Conservation (phyloP, 78 protist species). For the slime mould (Dictyostelium discoideum) region dicty_2.7 NC_007089.4:1002501-1003000, state of each 20-base stretch:
- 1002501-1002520: constrained; percentile 44
- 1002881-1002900: too few relatives aligned
- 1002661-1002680: constrained; percentile 13
- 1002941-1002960: not conserved
- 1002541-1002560: constrained; percentile 41
- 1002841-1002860: constrained; percentile 8
- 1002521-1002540: constrained; percentile 48
- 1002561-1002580: constrained; percentile 57
- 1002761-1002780: not conserved
- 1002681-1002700: constrained; percentile 27
- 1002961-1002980: not conserved
- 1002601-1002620: constrained; percentile 53
- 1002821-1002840: not conserved
- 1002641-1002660: constrained; percentile 23
- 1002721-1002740: constrained; percentile 32
- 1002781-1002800: not conserved
- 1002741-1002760: not conserved
- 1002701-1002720: constrained; percentile 20
- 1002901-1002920: not conserved
- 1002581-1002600: constrained; percentile 61
- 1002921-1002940: not conserved
- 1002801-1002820: not conserved
- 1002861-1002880: not conserved
- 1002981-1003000: constrained; percentile 15
- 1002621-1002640: constrained; percentile 62